Percentiles rank a stretch among this genome's conserved stretches.
phyloP scores from a whole-genome alignment of 2,329 filamentous ascomycete species.

The Falciphora oryzae region DNA sequence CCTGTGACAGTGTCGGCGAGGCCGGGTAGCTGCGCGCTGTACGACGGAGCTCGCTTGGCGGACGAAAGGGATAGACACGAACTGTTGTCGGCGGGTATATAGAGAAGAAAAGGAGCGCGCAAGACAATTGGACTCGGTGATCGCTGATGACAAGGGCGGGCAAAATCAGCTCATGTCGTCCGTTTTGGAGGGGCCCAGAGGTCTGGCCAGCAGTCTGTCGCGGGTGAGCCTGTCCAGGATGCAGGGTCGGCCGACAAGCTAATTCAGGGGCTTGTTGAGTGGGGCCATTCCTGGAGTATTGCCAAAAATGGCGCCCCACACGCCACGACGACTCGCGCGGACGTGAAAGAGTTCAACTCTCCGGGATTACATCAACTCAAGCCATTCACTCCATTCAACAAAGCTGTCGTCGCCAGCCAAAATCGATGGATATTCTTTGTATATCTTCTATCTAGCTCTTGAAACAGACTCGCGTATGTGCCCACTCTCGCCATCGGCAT shows the following conservation, averaged over 20 bases:
- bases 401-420: neutral
- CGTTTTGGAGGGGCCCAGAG: neutral
- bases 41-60: neutral
- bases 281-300: conserved; percentile 1
- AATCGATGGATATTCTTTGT: neutral
- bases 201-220: neutral
- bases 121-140: neutral
- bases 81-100: neutral
- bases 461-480: too few species aligned
- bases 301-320: neutral
- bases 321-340: neutral
- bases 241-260: neutral
- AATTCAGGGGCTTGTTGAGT: neutral
- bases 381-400: too few species aligned
- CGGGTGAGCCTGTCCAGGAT: too few species aligned
- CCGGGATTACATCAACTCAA: too few species aligned
- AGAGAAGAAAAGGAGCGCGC: neutral
- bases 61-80: neutral
- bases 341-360: neutral
- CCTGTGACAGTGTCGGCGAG: neutral
- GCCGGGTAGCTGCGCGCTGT: neutral
- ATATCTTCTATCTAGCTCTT: neutral
- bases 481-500: too few species aligned
- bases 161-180: neutral
- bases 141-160: neutral